Percentiles rank a stretch among this genome's conserved stretches.
Conservation (phyloP, 768 basidiomycete species). For the Atractiella rhizophila region DNA sequence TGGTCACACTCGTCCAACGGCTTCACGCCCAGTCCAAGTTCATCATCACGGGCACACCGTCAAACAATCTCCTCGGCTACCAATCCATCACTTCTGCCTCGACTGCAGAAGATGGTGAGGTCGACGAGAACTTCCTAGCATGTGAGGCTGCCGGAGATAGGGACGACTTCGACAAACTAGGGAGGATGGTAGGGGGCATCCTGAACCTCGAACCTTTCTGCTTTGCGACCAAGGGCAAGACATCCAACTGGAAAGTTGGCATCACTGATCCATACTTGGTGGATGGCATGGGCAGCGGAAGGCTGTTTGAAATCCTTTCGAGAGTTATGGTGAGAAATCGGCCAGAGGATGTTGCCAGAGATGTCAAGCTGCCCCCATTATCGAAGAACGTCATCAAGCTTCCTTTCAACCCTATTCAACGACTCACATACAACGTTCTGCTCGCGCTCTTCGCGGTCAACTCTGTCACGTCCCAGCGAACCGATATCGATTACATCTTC, state of each 20-base stretch:
- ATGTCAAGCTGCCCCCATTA: slow-evolving; percentile 8
- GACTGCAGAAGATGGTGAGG: slow-evolving; percentile 2
- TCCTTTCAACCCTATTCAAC: slow-evolving; percentile 9
- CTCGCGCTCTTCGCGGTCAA: slow-evolving; percentile 13
- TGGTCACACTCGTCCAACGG: slow-evolving; percentile 2
- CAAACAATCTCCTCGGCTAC: slow-evolving; percentile 11
- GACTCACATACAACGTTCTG: slow-evolving; percentile 14
- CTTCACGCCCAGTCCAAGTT: slow-evolving; percentile 11
- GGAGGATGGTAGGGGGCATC: slow-evolving; percentile 4
- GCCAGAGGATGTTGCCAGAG: background rate
- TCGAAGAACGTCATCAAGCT: slow-evolving; percentile 1
- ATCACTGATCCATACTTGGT: background rate
- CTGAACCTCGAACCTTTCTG: slow-evolving; percentile 3
- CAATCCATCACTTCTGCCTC: slow-evolving; percentile 1
- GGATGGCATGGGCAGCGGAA: background rate
- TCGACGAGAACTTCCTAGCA: slow-evolving; percentile 3
- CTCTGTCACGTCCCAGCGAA: slow-evolving; percentile 9
- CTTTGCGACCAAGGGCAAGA: background rate
- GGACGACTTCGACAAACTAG: slow-evolving; percentile 12
- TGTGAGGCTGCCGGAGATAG: slow-evolving; percentile 6
- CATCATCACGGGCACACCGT: slow-evolving; percentile 15
- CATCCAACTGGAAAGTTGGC: too few species aligned
- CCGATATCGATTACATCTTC: too few species aligned
- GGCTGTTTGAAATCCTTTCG: slow-evolving; percentile 4
- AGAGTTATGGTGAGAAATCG: slow-evolving; percentile 9